Conservation (phyloP, 2,329 filamentous ascomycete species). For the Penicillium aurantiogriseum region DNA sequence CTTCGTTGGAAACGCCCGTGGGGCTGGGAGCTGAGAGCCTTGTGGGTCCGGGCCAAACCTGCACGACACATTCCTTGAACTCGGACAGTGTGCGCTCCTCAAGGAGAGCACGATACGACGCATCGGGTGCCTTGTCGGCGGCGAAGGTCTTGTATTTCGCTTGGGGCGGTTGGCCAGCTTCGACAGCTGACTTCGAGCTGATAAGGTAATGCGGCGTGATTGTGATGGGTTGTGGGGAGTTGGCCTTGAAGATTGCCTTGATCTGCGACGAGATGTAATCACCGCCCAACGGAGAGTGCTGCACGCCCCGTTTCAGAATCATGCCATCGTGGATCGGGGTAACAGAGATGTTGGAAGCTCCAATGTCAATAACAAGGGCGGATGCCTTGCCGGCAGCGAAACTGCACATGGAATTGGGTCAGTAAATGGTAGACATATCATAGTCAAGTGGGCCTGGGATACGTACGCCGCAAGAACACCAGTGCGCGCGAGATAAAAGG, state of each 20-base stretch:
- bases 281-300: slow-evolving; percentile 80
- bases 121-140: slow-evolving; percentile 55
- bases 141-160: slow-evolving; percentile 70
- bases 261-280: slow-evolving; percentile 89
- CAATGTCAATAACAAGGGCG: slow-evolving; percentile 87
- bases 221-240: slow-evolving; percentile 66
- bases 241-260: slow-evolving; percentile 71
- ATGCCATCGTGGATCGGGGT: slow-evolving; percentile 93
- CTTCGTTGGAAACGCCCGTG: slow-evolving; percentile 66
- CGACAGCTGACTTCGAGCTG: slow-evolving; percentile 81
- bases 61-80: slow-evolving; percentile 96
- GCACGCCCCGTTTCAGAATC: slow-evolving; percentile 84
- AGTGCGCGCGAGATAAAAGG: slow-evolving; percentile 87
- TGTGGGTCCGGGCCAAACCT: slow-evolving; percentile 83
- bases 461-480: slow-evolving; percentile 77
- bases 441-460: slow-evolving; percentile 16
- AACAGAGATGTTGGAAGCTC: slow-evolving; percentile 82
- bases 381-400: slow-evolving; percentile 93
- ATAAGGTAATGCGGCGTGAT: slow-evolving; percentile 85
- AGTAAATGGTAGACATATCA: slow-evolving; percentile 4
- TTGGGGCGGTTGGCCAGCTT: slow-evolving; percentile 77
- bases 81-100: slow-evolving; percentile 92
- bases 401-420: slow-evolving; percentile 29
- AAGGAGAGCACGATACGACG: slow-evolving; percentile 77
- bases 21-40: slow-evolving; percentile 55